Conservation (phyloP, 441 rosid genomes). For the Mallotus japonicus region DNA sequence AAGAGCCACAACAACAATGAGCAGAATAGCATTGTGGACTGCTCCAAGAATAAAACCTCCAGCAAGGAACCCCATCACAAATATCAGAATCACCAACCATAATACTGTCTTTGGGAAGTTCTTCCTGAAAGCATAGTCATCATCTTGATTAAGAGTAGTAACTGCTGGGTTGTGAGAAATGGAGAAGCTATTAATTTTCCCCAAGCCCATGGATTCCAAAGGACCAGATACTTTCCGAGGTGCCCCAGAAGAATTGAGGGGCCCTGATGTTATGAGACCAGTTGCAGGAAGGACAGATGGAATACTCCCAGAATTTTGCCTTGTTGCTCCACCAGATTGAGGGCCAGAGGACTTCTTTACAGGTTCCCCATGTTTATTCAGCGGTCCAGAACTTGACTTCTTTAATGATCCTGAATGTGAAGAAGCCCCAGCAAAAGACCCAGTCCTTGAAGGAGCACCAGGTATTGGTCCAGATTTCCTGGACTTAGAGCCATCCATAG, state of each 20-base stretch:
- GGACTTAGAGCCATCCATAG: conserved; percentile 75
- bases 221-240: conserved; percentile 47
- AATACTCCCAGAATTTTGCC: conserved; percentile 47
- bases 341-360: conserved; percentile 67
- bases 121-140: conserved; percentile 52
- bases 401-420: conserved; percentile 86
- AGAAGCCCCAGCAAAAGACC: conserved; percentile 92
- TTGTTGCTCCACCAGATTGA: conserved; percentile 48
- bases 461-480: conserved; percentile 95
- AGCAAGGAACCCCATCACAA: conserved; percentile 71
- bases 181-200: conserved; percentile 37
- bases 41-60: conserved; percentile 83
- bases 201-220: conserved; percentile 38
- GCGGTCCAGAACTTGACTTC: conserved; percentile 91
- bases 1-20: conserved; percentile 58
- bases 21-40: conserved; percentile 71
- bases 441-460: conserved; percentile 80
- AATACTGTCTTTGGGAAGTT: conserved; percentile 61
- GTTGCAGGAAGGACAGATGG: conserved; percentile 43
- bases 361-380: conserved; percentile 93
- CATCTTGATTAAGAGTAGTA: conserved; percentile 43
- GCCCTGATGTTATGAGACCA: conserved; percentile 60
- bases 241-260: conserved; percentile 44
- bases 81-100: conserved; percentile 64
- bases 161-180: conserved; percentile 44